Conservation (phyloP, 2,329 filamentous ascomycete species). For the Allantophomopsis cytisporea region DNA sequence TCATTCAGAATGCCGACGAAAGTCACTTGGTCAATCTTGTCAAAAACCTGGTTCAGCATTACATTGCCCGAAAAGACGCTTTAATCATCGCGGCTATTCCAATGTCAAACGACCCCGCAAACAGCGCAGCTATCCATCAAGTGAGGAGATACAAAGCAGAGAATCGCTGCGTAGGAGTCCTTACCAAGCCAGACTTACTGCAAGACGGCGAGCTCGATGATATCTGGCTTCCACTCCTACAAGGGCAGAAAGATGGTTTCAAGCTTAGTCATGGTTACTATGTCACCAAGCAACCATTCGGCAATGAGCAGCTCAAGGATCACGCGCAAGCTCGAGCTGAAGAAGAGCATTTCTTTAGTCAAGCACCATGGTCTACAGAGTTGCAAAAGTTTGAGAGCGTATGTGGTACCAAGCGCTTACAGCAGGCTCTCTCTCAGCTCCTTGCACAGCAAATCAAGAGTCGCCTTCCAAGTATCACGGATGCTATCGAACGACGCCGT, state of each 20-base stretch:
- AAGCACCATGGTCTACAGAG: conserved; percentile 27
- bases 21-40: conserved; percentile 61
- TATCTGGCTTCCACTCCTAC: conserved; percentile 33
- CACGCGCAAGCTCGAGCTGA: conserved; percentile 30
- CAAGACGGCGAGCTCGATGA: conserved; percentile 45
- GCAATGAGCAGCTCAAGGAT: conserved; percentile 20
- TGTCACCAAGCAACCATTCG: conserved; percentile 56
- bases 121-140: conserved; percentile 55
- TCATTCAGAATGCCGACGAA: conserved; percentile 60
- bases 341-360: conserved; percentile 35
- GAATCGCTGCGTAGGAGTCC: conserved; percentile 53
- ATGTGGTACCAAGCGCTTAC: conserved; percentile 38
- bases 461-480: conserved; percentile 25
- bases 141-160: conserved; percentile 43
- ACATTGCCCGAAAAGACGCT: conserved; percentile 55
- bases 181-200: conserved; percentile 75
- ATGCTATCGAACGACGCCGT: conserved; percentile 22
- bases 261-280: conserved; percentile 63
- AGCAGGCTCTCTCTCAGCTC: conserved; percentile 29
- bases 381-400: conserved; percentile 24
- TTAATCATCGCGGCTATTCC: conserved; percentile 69
- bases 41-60: conserved; percentile 53
- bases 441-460: conserved; percentile 29
- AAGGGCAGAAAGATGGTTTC: conserved; percentile 32
- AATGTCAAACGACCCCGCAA: conserved; percentile 68